Percentiles rank a stretch among this genome's conserved stretches.
phyloP scores from a whole-genome alignment of 2,329 filamentous ascomycete genomes.

The Aureobasidium sp. region DNA sequence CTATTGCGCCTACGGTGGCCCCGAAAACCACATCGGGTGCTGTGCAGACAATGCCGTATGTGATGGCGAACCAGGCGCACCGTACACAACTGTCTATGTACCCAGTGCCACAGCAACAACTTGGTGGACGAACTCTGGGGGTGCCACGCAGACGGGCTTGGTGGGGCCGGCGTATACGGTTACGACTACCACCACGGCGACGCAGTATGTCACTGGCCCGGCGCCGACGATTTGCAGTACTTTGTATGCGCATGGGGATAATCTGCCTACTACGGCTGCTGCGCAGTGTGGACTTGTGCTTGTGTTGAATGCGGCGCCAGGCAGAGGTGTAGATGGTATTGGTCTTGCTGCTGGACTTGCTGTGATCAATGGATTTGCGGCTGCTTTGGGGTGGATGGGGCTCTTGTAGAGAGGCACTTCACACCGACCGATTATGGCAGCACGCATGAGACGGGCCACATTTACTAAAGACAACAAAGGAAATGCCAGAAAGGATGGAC shows the following conservation, averaged over 20 bases:
- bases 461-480: too few relatives aligned
- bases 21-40: conserved; percentile 4
- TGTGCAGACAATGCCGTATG: background rate
- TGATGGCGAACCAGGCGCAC: background rate
- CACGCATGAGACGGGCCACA: too few relatives aligned
- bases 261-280: conserved; percentile 7
- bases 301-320: conserved; percentile 1
- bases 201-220: background rate
- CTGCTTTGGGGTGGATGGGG: background rate
- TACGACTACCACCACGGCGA: background rate
- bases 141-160: background rate
- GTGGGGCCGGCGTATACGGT: conserved; percentile 1
- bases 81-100: background rate
- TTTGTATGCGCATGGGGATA: background rate
- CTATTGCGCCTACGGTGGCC: conserved; percentile 9
- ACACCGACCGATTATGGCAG: too few relatives aligned
- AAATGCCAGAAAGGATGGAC: too few relatives aligned
- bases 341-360: background rate
- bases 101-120: background rate
- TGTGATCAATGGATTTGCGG: background rate
- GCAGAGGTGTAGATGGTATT: background rate
- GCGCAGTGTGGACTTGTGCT: conserved; percentile 8
- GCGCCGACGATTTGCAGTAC: conserved; percentile 4
- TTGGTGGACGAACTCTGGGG: background rate
- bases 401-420: background rate